These are phyloP conservation scores for Candida fluviatilis DNA, from an alignment of 805 yeast genomes.

Conservation along the genomic window DNA sequence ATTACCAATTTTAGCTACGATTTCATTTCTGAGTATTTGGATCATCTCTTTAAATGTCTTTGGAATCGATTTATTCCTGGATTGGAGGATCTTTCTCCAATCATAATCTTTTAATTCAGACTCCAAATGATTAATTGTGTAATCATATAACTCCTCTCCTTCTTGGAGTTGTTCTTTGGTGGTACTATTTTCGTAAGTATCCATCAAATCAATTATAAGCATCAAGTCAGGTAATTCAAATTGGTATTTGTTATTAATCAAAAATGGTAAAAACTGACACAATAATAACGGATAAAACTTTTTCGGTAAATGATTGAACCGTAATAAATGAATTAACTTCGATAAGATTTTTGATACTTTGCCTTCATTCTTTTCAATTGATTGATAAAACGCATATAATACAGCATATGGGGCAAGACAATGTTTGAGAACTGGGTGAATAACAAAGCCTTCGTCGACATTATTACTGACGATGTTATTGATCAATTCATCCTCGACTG, in stretches of 20 bases:
- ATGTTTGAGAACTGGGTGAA: conserved; percentile 60
- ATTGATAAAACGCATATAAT: conserved; percentile 45
- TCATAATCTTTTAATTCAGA: conserved; percentile 20
- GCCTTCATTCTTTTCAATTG: conserved; percentile 11
- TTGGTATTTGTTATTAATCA: conserved; percentile 10
- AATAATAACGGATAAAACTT: conserved; percentile 47
- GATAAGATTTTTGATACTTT: conserved; percentile 33
- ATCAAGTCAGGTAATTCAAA: conserved; percentile 30
- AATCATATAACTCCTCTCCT: conserved; percentile 28
- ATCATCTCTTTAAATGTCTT: conserved; percentile 20
- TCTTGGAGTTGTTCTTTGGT: conserved; percentile 21
- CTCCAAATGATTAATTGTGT: conserved; percentile 22
- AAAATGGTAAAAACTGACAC: conserved; percentile 45
- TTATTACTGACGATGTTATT: conserved; percentile 42
- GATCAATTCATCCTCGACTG: conserved; percentile 54
- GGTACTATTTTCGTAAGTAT: conserved; percentile 26
- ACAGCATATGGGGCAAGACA: conserved; percentile 70
- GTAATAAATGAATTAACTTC: conserved; percentile 45
- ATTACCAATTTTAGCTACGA: conserved; percentile 29
- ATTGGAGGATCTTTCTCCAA: conserved; percentile 29
- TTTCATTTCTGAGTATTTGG: conserved; percentile 25
- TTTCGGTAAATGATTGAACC: conserved; percentile 41
- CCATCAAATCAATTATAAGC: conserved; percentile 36
- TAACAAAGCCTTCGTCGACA: conserved; percentile 28
- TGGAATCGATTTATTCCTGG: conserved; percentile 19